Base-by-base conservation (phyloP, 2,329 filamentous ascomycete genomes). In the Diplocarpon rosae region DNA sequence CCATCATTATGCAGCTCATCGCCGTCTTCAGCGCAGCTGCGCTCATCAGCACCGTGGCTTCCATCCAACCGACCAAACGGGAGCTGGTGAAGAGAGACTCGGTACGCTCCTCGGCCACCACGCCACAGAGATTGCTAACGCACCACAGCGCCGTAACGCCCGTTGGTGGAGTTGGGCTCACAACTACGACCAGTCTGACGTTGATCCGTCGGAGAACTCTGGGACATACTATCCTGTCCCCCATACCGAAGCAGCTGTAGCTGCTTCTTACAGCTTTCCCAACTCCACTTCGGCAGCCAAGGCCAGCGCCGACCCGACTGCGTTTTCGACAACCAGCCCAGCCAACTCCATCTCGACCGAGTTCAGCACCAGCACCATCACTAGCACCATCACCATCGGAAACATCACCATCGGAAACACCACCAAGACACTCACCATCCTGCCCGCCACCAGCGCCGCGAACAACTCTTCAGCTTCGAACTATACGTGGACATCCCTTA, bases 1-100 rank as follows among this genome's bases (percentile, higher is more conserved):
- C n/a, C 8, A 9, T 43, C 44, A 52, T 12, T 5, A 56, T 54
- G 52, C 50, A 51, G 14, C 37, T 52, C 34, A 30, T 47, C 14
- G 28, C 34, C 31, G 17, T 53, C 1, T 27, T 53, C 10, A 28
- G 42, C 33, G 47, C 42, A 8, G 45, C 46, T 1, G 40, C 43
- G 29, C 30, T 54, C 2, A 28, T 52, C 4, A 51, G 34, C 37
- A n/a, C 48, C 27, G 45, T 37, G 4, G 27, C 42, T 27, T 40
- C 40, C 29, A 27, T 43, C 24, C 33, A 39, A 9, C 45, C 48
- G 1, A 13, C 39, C 33, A 45, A 42, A 13, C 45, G 45, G 20
- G 36, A 37, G 4, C 13, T 43, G 24, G 47, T 49, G 16, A 43
- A 46, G 31, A 45, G 40, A n/a, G 33, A 9, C 32, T 34, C 38